Percentiles rank a stretch among this genome's conserved stretches.
phyloP scores from a whole-genome alignment of 2,329 filamentous ascomycete genomes.

The Venturia oleaginea region DNA sequence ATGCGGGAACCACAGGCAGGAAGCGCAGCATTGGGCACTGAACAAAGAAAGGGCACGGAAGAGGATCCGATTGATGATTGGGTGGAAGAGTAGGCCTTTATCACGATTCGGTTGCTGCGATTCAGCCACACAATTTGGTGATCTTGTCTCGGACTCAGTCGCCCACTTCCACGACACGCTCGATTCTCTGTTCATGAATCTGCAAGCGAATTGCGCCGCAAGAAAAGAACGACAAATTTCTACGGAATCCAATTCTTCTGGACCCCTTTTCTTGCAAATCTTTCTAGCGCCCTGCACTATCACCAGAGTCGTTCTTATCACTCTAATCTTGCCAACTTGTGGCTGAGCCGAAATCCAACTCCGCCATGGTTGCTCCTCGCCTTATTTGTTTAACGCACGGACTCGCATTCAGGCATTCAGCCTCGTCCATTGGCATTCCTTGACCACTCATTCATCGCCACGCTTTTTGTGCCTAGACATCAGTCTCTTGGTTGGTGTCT shows the following conservation, averaged over 20 bases:
- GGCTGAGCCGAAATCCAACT: neutral
- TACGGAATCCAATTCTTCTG: too few relatives aligned
- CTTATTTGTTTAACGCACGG: neutral
- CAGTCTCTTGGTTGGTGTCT: too few relatives aligned
- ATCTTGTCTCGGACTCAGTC: too few relatives aligned
- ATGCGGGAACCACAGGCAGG: conserved; percentile 27
- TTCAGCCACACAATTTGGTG: too few relatives aligned
- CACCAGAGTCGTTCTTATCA: too few relatives aligned
- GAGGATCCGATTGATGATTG: neutral
- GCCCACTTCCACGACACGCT: too few relatives aligned
- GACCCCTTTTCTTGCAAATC: too few relatives aligned
- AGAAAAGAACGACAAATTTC: too few relatives aligned
- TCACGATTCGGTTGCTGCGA: neutral
- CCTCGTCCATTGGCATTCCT: neutral
- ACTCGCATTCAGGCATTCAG: neutral
- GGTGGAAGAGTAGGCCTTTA: neutral
- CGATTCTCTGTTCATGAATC: too few relatives aligned
- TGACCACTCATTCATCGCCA: neutral
- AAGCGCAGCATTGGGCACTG: neutral
- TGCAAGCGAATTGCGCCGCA: too few relatives aligned
- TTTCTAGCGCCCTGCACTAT: too few relatives aligned
- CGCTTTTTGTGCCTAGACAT: too few relatives aligned
- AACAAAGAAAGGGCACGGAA: neutral
- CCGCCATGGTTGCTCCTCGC: neutral
- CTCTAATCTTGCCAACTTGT: neutral